Conservation (phyloP, 1,284 basidiomycete genomes). For the Agroathelia rolfsii region DNA sequence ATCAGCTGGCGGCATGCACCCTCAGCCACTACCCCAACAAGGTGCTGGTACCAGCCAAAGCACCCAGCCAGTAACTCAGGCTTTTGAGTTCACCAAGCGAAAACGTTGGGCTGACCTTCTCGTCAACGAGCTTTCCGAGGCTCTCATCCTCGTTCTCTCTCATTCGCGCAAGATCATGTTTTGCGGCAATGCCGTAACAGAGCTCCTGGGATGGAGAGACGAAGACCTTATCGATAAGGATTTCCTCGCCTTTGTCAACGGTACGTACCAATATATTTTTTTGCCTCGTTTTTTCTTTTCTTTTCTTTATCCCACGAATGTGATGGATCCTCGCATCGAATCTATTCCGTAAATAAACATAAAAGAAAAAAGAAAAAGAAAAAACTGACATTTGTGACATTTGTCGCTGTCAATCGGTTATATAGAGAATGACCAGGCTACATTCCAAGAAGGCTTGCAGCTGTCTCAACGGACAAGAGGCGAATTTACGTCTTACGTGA, state of each 20-base stretch:
- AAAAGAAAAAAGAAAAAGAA: too few relatives aligned
- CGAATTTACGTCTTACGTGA: conserved; percentile 52
- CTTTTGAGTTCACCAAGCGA: conserved; percentile 75
- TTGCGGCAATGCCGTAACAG: conserved; percentile 57
- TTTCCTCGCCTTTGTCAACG: conserved; percentile 32
- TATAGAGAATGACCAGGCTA: conserved; percentile 50
- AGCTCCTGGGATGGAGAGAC: conserved; percentile 68
- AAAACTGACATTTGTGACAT: too few relatives aligned
- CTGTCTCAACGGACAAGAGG: conserved; percentile 35
- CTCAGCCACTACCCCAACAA: conserved; percentile 4
- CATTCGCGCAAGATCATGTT: conserved; percentile 53
- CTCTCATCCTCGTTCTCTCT: conserved; percentile 60
- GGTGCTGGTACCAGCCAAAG: conserved; percentile 1
- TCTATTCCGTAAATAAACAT: too few relatives aligned
- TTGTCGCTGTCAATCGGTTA: conserved; percentile 2
- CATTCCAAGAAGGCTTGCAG: conserved; percentile 48
- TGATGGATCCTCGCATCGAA: too few relatives aligned
- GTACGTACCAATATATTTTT: too few relatives aligned
- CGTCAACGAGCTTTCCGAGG: conserved; percentile 66
- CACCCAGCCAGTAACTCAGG: conserved; percentile 17
- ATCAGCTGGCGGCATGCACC: too few relatives aligned
- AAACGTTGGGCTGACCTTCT: conserved; percentile 83
- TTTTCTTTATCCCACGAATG: too few relatives aligned
- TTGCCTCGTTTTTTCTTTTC: too few relatives aligned
- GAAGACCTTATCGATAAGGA: conserved; percentile 61